These are phyloP conservation scores for Plasmodium vinckei DNA, from an alignment of 169 alveolate genomes.

Conservation along the genomic window DNA sequence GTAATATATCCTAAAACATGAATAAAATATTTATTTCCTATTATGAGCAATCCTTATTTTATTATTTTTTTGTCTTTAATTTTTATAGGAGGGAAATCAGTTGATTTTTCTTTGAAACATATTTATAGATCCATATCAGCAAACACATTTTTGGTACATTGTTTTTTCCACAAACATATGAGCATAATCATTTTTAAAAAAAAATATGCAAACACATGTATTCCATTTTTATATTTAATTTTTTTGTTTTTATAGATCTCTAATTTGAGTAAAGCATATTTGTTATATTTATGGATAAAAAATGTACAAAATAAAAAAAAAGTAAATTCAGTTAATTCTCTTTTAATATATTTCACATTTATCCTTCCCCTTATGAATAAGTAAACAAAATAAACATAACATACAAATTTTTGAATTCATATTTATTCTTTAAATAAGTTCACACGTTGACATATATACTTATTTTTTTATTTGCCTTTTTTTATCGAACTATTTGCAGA, in stretches of 20 bases:
- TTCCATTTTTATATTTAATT: neutral
- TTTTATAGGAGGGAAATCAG: slow-evolving; percentile 41
- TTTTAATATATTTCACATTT: slow-evolving; percentile 50
- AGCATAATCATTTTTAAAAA: neutral
- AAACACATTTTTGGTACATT: slow-evolving; percentile 49
- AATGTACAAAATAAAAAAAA: slow-evolving; percentile 25
- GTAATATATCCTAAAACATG: slow-evolving; percentile 2
- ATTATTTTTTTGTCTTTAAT: neutral
- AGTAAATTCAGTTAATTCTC: slow-evolving; percentile 25
- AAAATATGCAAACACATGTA: too few relatives aligned
- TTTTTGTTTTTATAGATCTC: slow-evolving; percentile 20
- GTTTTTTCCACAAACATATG: neutral
- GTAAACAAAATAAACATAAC: slow-evolving; percentile 14
- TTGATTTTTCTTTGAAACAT: slow-evolving; percentile 67
- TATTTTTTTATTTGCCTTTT: neutral
- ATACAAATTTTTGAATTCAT: neutral
- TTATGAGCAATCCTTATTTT: neutral
- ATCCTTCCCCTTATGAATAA: slow-evolving; percentile 54
- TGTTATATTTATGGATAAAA: slow-evolving; percentile 45
- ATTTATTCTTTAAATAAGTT: neutral
- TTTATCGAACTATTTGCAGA: neutral
- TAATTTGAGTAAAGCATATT: slow-evolving; percentile 41
- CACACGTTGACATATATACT: neutral
- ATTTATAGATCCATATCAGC: slow-evolving; percentile 68
- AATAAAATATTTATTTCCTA: neutral